Conservation (phyloP, 2,329 filamentous ascomycete species). For the Leptographium galeiforme region DNA sequence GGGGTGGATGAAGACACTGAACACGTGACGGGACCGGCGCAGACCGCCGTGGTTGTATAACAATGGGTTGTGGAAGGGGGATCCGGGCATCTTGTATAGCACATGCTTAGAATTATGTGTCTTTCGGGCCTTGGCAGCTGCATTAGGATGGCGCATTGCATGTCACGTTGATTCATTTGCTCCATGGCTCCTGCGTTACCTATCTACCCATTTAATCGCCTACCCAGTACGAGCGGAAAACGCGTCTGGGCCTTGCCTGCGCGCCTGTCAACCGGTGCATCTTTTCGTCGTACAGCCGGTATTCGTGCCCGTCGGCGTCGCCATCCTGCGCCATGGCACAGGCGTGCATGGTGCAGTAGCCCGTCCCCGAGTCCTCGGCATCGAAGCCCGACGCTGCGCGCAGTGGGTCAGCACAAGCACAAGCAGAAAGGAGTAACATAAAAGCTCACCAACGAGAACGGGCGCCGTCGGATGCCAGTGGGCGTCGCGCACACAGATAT, state of each 20-base stretch:
- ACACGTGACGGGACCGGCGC: not conserved
- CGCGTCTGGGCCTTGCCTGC: not conserved
- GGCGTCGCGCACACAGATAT: conserved; percentile 72
- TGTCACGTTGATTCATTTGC: not conserved
- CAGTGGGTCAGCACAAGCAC: not conserved
- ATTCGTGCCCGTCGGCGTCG: conserved; percentile 47
- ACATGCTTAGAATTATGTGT: not conserved
- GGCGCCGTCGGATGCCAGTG: conserved; percentile 84
- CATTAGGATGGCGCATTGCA: not conserved
- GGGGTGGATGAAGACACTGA: not conserved
- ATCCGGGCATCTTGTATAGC: not conserved
- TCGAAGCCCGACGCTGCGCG: conserved; percentile 83
- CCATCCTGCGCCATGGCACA: conserved; percentile 59
- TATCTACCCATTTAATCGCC: not conserved
- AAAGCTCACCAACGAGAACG: conserved; percentile 50
- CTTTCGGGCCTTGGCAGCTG: not conserved
- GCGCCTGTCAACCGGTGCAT: conserved; percentile 25
- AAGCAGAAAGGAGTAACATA: not conserved
- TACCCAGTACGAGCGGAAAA: not conserved
- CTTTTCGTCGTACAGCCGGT: conserved; percentile 46
- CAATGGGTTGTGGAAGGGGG: not conserved
- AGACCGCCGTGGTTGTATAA: not conserved
- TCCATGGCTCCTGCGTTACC: not conserved
- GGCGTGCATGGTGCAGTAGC: conserved; percentile 59
- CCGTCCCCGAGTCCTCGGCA: conserved; percentile 57